These are phyloP conservation scores for Rhizopogon roseolus DNA, from an alignment of 768 basidiomycete genomes.

Conservation along the genomic window DNA sequence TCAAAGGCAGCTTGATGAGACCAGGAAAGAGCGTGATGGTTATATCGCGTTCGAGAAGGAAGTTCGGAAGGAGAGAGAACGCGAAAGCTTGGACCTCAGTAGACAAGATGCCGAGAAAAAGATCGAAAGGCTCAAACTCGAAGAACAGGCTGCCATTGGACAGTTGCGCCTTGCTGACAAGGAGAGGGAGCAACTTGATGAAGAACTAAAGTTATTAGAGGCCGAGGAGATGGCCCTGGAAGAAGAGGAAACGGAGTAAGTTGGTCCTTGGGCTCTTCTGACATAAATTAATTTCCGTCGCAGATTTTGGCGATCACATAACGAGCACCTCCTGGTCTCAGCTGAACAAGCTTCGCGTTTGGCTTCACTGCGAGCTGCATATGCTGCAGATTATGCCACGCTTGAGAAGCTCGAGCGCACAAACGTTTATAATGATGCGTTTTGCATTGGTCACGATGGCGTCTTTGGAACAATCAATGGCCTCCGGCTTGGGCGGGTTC, in stretches of 20 bases:
- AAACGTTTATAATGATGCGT: slow-evolving; percentile 94
- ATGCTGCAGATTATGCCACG: slow-evolving; percentile 69
- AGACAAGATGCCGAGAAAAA: slow-evolving; percentile 66
- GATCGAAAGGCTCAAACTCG: slow-evolving; percentile 66
- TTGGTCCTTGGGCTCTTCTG: slow-evolving; percentile 10
- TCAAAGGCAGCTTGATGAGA: slow-evolving; percentile 81
- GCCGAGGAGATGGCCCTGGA: slow-evolving; percentile 75
- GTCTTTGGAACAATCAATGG: slow-evolving; percentile 99
- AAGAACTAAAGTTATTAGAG: slow-evolving; percentile 67
- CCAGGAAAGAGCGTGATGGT: slow-evolving; percentile 86
- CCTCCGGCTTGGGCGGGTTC: slow-evolving; percentile 82
- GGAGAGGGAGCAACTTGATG: slow-evolving; percentile 71
- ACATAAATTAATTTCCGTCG: background rate
- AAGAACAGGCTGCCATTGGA: slow-evolving; percentile 65
- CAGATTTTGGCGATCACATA: slow-evolving; percentile 83
- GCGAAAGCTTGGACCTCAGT: slow-evolving; percentile 55
- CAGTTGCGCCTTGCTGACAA: slow-evolving; percentile 73
- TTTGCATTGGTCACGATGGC: slow-evolving; percentile 92
- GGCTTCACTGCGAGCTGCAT: slow-evolving; percentile 70
- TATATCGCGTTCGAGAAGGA: slow-evolving; percentile 93
- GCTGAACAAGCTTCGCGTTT: slow-evolving; percentile 68
- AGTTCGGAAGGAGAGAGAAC: slow-evolving; percentile 74
- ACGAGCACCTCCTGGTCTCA: slow-evolving; percentile 59
- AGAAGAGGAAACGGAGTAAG: slow-evolving; percentile 80
- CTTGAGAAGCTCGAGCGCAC: slow-evolving; percentile 85